Evolutionary conservation across 495 filamentous ascomycete genomes (phyloP).

Genomic region (Aspergillus steynii): DNA sequence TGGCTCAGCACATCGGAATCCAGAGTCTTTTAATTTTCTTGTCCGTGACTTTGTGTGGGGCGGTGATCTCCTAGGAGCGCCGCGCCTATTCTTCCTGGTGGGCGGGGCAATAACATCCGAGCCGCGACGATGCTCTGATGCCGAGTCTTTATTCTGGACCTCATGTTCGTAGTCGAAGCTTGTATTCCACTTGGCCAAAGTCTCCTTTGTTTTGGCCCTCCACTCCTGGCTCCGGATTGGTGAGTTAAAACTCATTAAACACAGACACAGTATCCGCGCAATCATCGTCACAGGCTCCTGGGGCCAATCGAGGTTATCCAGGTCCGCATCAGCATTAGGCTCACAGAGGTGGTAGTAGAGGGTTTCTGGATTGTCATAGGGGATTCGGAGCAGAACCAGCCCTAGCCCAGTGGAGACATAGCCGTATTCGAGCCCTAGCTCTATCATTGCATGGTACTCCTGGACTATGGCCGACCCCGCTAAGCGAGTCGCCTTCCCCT

Average conservation of each 20-base stretch:
- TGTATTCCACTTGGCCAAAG: constrained; percentile 18
- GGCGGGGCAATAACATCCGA: too few species aligned
- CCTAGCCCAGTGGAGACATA: constrained; percentile 33
- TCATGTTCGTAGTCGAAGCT: not conserved
- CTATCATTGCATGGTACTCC: constrained; percentile 29
- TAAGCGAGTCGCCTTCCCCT: not conserved
- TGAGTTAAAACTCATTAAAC: constrained; percentile 30
- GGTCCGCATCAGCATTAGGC: constrained; percentile 30
- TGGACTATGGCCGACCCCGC: constrained; percentile 24
- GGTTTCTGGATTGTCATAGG: constrained; percentile 32
- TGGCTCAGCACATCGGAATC: too few species aligned
- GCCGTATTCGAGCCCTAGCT: constrained; percentile 28
- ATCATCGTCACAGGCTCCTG: constrained; percentile 20
- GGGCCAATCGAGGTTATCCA: constrained; percentile 5
- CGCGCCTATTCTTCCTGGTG: too few species aligned
- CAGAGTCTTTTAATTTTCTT: too few species aligned
- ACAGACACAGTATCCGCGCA: constrained; percentile 27
- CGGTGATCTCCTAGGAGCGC: too few species aligned
- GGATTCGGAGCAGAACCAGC: constrained; percentile 32
- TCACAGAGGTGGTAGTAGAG: constrained; percentile 41
- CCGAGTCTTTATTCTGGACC: too few species aligned
- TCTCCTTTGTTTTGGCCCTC: constrained; percentile 18
- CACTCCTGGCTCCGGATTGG: constrained; percentile 28
- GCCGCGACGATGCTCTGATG: too few species aligned
- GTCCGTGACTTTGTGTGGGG: too few species aligned